A percentile compares a stretch with the other conserved stretches of the same genome.
These are phyloP conservation scores for Lachancea lanzarotensis DNA, from an alignment of 805 yeast genomes.

Conservation along the genomic window DNA sequence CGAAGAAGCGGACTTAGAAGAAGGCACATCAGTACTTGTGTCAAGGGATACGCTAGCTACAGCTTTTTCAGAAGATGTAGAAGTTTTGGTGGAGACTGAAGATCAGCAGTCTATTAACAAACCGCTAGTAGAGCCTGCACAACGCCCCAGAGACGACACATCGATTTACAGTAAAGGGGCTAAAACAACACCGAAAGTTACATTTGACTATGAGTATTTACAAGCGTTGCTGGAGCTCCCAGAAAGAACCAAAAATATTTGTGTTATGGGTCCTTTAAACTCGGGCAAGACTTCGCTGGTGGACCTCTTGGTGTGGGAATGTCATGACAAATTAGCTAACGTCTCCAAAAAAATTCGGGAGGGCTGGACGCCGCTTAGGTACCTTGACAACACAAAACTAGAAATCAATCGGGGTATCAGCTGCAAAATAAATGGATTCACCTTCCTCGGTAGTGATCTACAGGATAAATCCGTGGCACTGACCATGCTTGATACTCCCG, in stretches of 20 bases:
- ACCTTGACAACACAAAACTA: constrained; percentile 62
- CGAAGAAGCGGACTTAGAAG: not conserved
- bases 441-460: constrained; percentile 51
- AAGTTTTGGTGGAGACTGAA: constrained; percentile 50
- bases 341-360: constrained; percentile 27
- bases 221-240: constrained; percentile 45
- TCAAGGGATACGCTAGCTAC: constrained; percentile 21
- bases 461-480: constrained; percentile 49
- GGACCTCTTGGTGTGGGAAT: constrained; percentile 59
- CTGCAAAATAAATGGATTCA: constrained; percentile 54
- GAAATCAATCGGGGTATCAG: constrained; percentile 70
- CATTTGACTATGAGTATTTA: constrained; percentile 60
- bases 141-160: constrained; percentile 31
- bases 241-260: constrained; percentile 63
- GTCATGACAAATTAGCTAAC: constrained; percentile 44
- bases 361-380: constrained; percentile 47
- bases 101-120: constrained; percentile 47
- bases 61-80: constrained; percentile 57
- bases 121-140: constrained; percentile 59
- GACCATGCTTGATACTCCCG: constrained; percentile 82
- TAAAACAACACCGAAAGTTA: constrained; percentile 46
- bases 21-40: not conserved
- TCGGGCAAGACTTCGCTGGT: constrained; percentile 81
- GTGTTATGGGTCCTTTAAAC: constrained; percentile 72
- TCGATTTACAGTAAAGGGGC: constrained; percentile 15